These are phyloP conservation scores for Neopestalotiopsis rosae DNA, from an alignment of 2,329 filamentous ascomycete species.

Conservation along the genomic window DNA sequence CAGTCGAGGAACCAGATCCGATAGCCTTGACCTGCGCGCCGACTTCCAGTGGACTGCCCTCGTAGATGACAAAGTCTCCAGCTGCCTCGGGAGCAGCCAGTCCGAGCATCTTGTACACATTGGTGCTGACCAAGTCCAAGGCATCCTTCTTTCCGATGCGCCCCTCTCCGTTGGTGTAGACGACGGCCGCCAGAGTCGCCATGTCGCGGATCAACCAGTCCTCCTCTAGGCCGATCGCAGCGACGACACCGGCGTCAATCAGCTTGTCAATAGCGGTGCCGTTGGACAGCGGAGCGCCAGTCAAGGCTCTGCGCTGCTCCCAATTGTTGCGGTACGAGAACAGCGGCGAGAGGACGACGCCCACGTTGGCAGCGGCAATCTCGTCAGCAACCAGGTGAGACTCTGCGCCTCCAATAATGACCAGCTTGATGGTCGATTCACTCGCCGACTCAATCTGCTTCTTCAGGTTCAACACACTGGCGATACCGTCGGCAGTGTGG, in stretches of 20 bases:
- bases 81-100: conserved; percentile 38
- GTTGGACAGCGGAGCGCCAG: conserved; percentile 70
- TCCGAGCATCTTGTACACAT: conserved; percentile 64
- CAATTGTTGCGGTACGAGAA: conserved; percentile 60
- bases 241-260: conserved; percentile 61
- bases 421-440: conserved; percentile 48
- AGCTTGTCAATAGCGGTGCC: conserved; percentile 65
- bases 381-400: conserved; percentile 63
- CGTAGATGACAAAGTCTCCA: conserved; percentile 64
- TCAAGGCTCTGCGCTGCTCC: conserved; percentile 67
- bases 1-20: conserved; percentile 45
- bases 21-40: conserved; percentile 61
- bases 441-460: conserved; percentile 52
- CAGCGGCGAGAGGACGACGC: conserved; percentile 65
- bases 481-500: conserved; percentile 68
- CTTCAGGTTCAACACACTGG: conserved; percentile 64
- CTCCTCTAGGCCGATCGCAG: conserved; percentile 64
- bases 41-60: conserved; percentile 68
- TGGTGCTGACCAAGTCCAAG: conserved; percentile 60
- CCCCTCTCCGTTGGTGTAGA: conserved; percentile 61
- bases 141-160: conserved; percentile 59
- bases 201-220: conserved; percentile 68
- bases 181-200: conserved; percentile 64
- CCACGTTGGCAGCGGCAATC: conserved; percentile 60
- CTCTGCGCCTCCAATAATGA: conserved; percentile 68